A percentile compares a stretch with the other conserved stretches of the same genome.
Conservation (phyloP, 2,329 filamentous ascomycete species). For the Onygenales sp. region DNA sequence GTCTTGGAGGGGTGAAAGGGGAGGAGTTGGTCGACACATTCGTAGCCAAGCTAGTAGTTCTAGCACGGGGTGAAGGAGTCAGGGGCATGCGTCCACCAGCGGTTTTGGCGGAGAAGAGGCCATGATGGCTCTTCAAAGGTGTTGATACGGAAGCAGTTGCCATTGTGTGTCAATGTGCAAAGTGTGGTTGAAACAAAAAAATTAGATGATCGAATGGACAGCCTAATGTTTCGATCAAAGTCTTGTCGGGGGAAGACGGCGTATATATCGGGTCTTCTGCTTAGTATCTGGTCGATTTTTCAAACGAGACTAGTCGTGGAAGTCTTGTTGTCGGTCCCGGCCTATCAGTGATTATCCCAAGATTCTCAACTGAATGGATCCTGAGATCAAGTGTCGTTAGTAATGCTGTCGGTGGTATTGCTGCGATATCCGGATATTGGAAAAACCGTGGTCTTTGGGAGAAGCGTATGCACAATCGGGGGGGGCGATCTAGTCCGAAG, state of each 20-base stretch:
- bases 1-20: conserved; percentile 65
- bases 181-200: conserved; percentile 19
- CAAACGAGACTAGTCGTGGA: conserved; percentile 15
- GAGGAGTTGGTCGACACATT: conserved; percentile 51
- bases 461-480: neutral
- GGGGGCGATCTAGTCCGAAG: conserved; percentile 8
- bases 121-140: conserved; percentile 88
- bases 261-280: neutral
- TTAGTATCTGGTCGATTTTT: conserved; percentile 10
- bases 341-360: conserved; percentile 23
- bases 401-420: conserved; percentile 20
- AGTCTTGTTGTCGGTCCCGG: conserved; percentile 21
- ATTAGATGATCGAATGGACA: conserved; percentile 37
- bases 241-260: conserved; percentile 12
- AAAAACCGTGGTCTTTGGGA: conserved; percentile 19
- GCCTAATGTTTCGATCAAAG: conserved; percentile 18
- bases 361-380: conserved; percentile 30
- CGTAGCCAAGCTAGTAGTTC: conserved; percentile 39
- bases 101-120: conserved; percentile 83
- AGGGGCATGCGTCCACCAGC: conserved; percentile 91
- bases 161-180: conserved; percentile 50
- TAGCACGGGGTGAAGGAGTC: conserved; percentile 74
- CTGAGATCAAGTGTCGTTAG: conserved; percentile 18
- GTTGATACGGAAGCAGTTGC: conserved; percentile 76
- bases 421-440: conserved; percentile 21